Percentiles rank a stretch among this genome's conserved stretches.
phyloP scores from a whole-genome alignment of 2,329 filamentous ascomycete species.

The Colletotrichum echinochloae region DNA sequence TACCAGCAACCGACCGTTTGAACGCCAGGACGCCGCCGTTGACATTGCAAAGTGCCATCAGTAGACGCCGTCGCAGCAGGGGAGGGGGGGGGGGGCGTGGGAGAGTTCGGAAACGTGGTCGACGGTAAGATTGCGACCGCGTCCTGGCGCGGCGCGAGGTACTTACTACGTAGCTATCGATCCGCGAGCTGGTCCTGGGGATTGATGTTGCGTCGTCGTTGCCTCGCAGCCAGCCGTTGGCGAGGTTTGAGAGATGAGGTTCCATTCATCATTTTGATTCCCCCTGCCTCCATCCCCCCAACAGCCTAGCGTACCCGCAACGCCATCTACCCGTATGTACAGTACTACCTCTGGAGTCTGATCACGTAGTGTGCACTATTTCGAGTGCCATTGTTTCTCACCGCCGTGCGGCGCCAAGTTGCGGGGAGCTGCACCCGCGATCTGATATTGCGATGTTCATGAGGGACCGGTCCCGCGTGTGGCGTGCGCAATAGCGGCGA shows the following conservation, averaged over 20 bases:
- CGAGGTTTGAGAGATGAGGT: conserved; percentile 23
- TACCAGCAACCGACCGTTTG: background rate
- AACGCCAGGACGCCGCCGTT: background rate
- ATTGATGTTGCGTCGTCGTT: background rate
- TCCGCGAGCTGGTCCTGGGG: conserved; percentile 24
- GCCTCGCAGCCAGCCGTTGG: background rate
- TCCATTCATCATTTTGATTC: conserved; percentile 15
- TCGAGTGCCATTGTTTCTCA: background rate
- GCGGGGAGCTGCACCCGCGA: background rate
- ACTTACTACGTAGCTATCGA: conserved; percentile 37
- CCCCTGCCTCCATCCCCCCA: background rate
- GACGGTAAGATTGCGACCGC: conserved; percentile 3
- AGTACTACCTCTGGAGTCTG: background rate
- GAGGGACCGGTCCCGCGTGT: background rate
- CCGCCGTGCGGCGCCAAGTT: background rate
- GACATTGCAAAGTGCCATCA: conserved; percentile 7
- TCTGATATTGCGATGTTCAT: conserved; percentile 16
- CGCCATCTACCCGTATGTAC: background rate
- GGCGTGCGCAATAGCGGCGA: background rate
- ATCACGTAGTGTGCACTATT: background rate
- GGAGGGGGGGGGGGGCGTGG: background rate
- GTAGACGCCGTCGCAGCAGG: background rate
- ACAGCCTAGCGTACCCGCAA: background rate
- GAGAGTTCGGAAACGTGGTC: conserved; percentile 1
- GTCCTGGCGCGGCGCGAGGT: conserved; percentile 34